A percentile compares a stretch with the other conserved stretches of the same genome.
These are phyloP conservation scores for Hevea brasiliensis DNA, from an alignment of 345 rosid species.

Conservation along the genomic window DNA sequence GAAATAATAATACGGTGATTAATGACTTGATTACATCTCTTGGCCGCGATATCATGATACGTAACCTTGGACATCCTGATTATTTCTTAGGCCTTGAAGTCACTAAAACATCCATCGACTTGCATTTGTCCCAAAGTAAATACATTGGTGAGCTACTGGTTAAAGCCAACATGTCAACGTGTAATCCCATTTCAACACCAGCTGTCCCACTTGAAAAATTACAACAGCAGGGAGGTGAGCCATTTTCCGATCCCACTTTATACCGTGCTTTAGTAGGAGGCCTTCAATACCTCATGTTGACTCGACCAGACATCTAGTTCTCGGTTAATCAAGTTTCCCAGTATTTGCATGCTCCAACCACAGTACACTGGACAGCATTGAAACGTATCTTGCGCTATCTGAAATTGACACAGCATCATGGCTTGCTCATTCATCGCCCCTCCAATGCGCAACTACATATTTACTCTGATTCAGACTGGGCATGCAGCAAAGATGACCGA, in stretches of 20 bases:
- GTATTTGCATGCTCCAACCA: neutral
- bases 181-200: neutral
- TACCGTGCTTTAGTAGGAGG: neutral
- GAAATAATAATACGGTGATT: neutral
- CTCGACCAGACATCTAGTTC: too few relatives aligned
- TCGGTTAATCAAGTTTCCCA: neutral
- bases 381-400: neutral
- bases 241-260: neutral
- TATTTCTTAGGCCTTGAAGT: too few relatives aligned
- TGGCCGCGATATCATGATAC: neutral
- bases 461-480: too few relatives aligned
- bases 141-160: too few relatives aligned
- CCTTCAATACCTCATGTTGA: neutral
- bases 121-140: too few relatives aligned
- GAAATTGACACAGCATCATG: neutral
- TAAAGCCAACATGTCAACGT: neutral
- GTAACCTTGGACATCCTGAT: too few relatives aligned
- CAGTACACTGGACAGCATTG: neutral
- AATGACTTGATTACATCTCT: neutral
- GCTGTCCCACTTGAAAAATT: neutral
- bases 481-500: too few relatives aligned
- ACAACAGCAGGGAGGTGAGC: neutral
- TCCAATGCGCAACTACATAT: too few relatives aligned
- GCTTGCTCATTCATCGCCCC: neutral
- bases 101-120: too few relatives aligned